Evolutionary conservation across 306 rosid species (phyloP), one percentile per base, ranked within the genome.

Genomic region (Malus asiatica): DNA sequence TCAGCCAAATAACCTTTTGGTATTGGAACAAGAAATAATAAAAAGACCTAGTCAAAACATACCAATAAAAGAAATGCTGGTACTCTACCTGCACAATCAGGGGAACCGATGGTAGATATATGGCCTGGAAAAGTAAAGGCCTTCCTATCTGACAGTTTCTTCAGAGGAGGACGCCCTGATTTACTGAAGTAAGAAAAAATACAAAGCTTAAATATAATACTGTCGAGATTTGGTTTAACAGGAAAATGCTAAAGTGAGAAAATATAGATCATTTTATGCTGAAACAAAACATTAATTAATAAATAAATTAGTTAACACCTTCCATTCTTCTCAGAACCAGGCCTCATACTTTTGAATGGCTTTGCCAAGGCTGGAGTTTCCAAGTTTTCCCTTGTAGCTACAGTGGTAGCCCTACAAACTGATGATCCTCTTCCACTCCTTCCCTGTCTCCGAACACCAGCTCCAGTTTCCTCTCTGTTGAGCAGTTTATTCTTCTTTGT

Each of bases 81-180:
- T 51, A 75, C 59, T 76, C 25, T 84, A 93, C 98, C 97, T 75
- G 88, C 76, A 72, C 86, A 76, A 79, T 90, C 88, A 18, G 87
- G 87, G 66, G 91, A 82, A 68, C 82, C 76, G 15, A 77, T 71
- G 84, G 74, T 80, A 72, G 84, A 82, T 70, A 82, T 71, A 82
- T 83, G 86, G 33, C 93, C 90, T 38, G 79, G 83, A 82, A 87
- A 85, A 76, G 79, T 35, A 77, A 78, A 60, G 68, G 85, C 85
- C 83, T 94, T 94, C 77, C 90, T 87, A n/a, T 89, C 90, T 1
- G 86, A 79, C 67, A 89, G 69, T 78, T 87, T 93, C 87, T 93
- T 93, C 70, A 88, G 79, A 66, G 91, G 90, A 78, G 90, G 97
- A 35, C 89, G 89, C 64, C 98, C 88, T 66, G 93, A 77, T 84